phyloP scores from a whole-genome alignment of 2,329 filamentous ascomycete species.

The Colletotrichum musae region DNA sequence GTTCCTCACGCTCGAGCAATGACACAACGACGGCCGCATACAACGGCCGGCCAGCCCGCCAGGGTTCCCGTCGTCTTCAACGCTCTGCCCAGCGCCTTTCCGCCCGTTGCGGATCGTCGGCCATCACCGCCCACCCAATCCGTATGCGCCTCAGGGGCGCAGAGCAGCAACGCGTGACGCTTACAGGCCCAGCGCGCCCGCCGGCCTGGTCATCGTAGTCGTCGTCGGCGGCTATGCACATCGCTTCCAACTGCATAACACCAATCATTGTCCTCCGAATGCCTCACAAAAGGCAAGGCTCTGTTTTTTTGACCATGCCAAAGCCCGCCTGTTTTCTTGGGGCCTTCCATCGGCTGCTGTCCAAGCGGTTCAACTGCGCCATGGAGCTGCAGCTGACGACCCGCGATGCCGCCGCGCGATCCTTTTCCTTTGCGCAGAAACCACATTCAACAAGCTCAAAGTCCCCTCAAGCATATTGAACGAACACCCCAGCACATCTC shows the following conservation, averaged over 20 bases:
- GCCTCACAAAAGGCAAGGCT: slow-evolving; percentile 24
- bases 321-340: not conserved
- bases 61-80: slow-evolving; percentile 20
- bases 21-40: slow-evolving; percentile 6
- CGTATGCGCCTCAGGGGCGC: slow-evolving; percentile 13
- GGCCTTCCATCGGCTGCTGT: not conserved
- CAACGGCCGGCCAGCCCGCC: slow-evolving; percentile 1
- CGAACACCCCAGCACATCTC: slow-evolving; percentile 1
- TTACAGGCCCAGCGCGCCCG: slow-evolving; percentile 34
- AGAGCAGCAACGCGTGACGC: slow-evolving; percentile 8
- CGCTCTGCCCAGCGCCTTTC: slow-evolving; percentile 9
- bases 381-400: slow-evolving; percentile 9
- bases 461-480: not conserved
- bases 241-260: slow-evolving; percentile 40
- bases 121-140: slow-evolving; percentile 21
- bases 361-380: slow-evolving; percentile 6
- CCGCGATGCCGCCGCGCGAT: slow-evolving; percentile 12
- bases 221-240: slow-evolving; percentile 40
- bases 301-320: slow-evolving; percentile 3
- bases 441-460: not conserved
- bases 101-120: slow-evolving; percentile 28
- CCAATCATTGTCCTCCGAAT: slow-evolving; percentile 22
- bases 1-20: slow-evolving; percentile 1
- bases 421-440: not conserved
- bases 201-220: slow-evolving; percentile 10